Base-by-base conservation (phyloP, 805 yeast genomes). In the Huiozyma sinensis region DNA sequence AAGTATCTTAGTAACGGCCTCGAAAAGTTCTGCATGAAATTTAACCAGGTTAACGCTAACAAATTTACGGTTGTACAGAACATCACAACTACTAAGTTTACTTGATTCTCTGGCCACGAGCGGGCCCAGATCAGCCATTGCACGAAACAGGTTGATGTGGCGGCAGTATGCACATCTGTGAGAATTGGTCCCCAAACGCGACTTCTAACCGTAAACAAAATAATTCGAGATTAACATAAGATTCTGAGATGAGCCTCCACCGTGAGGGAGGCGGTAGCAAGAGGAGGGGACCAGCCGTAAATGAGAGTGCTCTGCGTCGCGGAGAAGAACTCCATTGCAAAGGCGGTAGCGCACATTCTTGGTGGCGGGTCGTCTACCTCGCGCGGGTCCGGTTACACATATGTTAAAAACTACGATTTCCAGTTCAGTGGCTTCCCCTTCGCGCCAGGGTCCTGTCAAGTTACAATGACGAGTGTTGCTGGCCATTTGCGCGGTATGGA, bases 321-420 rank as follows among this genome's bases (percentile, higher is more conserved):
- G 2, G 99, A 92, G 66, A 92, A 92, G 65, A 94, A 94, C 45
- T 85, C 96, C 1, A 92, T 92, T 40, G 94, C 97, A 3, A 86
- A 81, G 59, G 82, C 86, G 9, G 88, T 92, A 9, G 54, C 65
- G 6, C 60, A 64, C 34, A 80, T 81, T 1, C 72, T 92, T 2
- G 79, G 92, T 12, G 95, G 95, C 6, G 94, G 95, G 0, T 57
- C 72, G 5, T 64, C 69, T 11, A 55, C 60, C 5, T 56, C 72
- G 12, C 66, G 83, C 32, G 64, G 70, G 42, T 69, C 86, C 2
- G 56, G 63, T 1, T 73, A 73, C 55, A 79, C 75, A 51, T 88
- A 70, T 63, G 79, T 83, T 50, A 79, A 78, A 58, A 90, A 89
- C 70, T 88, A 83, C 60, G 90, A 83, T 56, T 80, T 88, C 61